phyloP scores from a whole-genome alignment of 169 alveolate species.

The Theileria luwenshuni region DNA sequence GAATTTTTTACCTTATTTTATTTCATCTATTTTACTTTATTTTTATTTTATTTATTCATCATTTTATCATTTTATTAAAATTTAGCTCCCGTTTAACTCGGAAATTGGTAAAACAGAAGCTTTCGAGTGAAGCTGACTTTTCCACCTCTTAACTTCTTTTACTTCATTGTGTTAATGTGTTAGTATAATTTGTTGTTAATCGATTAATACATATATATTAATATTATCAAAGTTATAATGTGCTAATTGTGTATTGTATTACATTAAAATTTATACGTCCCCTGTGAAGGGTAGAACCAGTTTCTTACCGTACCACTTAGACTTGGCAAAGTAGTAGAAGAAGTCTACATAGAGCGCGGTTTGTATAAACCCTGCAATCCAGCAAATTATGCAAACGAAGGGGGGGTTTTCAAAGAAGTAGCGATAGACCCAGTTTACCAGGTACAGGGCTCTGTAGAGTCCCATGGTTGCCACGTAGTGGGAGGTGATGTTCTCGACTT shows the following conservation, averaged over 20 bases:
- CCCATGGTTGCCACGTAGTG: conserved; percentile 93
- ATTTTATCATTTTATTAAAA: no score
- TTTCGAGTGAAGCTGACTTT: conserved; percentile 58
- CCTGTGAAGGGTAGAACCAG: conserved; percentile 84
- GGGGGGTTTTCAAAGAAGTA: conserved; percentile 82
- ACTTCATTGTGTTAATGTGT: neutral
- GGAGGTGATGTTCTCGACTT: conserved; percentile 94
- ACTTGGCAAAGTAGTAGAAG: conserved; percentile 91
- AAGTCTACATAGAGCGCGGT: conserved; percentile 92
- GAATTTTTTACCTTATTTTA: no score
- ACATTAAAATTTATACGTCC: conserved; percentile 56
- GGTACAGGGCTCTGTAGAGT: conserved; percentile 90
- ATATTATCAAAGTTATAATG: neutral
- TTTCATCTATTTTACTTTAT: no score
- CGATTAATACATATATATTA: neutral
- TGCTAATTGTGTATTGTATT: neutral
- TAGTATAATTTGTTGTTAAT: neutral
- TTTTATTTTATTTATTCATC: no score
- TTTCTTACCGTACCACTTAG: conserved; percentile 87
- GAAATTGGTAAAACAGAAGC: conserved; percentile 42
- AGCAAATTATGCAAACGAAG: conserved; percentile 84
- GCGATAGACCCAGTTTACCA: conserved; percentile 92
- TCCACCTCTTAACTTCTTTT: conserved; percentile 20
- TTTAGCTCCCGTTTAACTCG: conserved; percentile 61
- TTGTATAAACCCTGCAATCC: conserved; percentile 92